Evolutionary conservation across 768 basidiomycete species (phyloP).

Genomic region (Kwoniella mangroviensis): DNA sequence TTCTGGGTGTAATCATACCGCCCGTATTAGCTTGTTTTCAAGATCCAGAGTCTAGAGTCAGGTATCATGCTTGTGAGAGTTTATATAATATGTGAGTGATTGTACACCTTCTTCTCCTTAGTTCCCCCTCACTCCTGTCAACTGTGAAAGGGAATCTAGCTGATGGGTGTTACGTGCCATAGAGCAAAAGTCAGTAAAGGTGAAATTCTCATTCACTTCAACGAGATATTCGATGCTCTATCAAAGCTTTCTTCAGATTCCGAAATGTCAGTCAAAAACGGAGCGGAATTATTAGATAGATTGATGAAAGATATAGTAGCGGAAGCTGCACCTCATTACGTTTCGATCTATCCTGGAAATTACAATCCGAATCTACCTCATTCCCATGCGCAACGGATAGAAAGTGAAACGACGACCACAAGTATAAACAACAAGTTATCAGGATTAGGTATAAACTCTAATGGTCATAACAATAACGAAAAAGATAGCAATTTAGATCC

Average conservation of each 20-base stretch:
- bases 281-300: constrained; percentile 92
- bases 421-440: constrained; percentile 11
- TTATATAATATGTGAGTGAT: constrained; percentile 83
- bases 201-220: constrained; percentile 94
- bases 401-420: background rate
- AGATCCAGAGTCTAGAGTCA: constrained; percentile 90
- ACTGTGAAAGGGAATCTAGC: background rate
- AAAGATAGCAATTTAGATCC: constrained; percentile 59
- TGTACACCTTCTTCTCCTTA: background rate
- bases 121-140: too few relatives aligned
- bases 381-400: constrained; percentile 2
- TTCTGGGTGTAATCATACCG: constrained; percentile 90
- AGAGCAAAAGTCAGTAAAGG: constrained; percentile 80
- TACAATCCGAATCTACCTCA: constrained; percentile 33
- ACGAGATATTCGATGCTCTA: constrained; percentile 95
- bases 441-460: constrained; percentile 22
- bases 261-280: constrained; percentile 95
- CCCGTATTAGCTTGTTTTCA: constrained; percentile 88
- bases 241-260: constrained; percentile 95
- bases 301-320: constrained; percentile 98
- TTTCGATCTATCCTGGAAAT: constrained; percentile 71
- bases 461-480: constrained; percentile 54
- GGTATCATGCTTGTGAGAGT: constrained; percentile 95
- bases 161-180: constrained; percentile 5
- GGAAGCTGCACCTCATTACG: constrained; percentile 92